Percentiles rank a stretch among this genome's conserved stretches.
These are phyloP conservation scores for Solanum pimpinellifolium DNA, from an alignment of 257 asterid species.

Conservation along the genomic window DNA sequence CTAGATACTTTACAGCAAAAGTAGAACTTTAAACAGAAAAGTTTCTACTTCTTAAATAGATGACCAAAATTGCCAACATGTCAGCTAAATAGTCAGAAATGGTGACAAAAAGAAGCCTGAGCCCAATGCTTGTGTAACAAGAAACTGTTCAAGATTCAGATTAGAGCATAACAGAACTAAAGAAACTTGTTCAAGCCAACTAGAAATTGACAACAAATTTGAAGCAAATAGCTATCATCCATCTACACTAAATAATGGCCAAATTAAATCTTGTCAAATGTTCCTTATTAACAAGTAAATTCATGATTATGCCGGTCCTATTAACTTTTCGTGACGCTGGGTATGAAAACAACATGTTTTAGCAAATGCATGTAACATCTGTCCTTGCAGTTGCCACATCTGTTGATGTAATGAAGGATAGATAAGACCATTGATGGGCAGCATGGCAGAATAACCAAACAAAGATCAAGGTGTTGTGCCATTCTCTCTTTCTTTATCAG, in stretches of 20 bases:
- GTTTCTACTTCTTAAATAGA: conserved; percentile 7
- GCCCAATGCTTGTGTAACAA: neutral
- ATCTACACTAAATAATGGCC: neutral
- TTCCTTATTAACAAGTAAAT: neutral
- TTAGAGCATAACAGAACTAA: neutral
- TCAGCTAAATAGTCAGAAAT: neutral
- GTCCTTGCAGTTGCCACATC: neutral
- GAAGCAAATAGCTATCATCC: neutral
- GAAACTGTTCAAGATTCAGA: neutral
- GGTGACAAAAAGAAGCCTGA: neutral
- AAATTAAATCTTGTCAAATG: neutral
- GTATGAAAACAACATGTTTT: neutral
- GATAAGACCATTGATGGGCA: neutral
- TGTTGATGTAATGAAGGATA: neutral
- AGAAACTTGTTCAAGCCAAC: neutral
- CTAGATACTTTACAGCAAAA: conserved; percentile 16
- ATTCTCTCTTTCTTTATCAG: neutral
- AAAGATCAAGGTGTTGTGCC: neutral
- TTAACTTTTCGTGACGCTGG: neutral
- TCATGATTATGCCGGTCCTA: neutral
- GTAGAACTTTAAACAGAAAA: conserved; percentile 17
- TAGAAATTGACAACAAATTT: neutral
- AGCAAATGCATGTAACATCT: neutral
- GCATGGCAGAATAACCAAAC: neutral
- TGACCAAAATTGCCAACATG: conserved; percentile 7